A percentile compares a stretch with the other conserved stretches of the same genome.
These are phyloP conservation scores for Linnemannia exigua DNA, from an alignment of 192 early-diverging fungal genomes.

Conservation along the genomic window DNA sequence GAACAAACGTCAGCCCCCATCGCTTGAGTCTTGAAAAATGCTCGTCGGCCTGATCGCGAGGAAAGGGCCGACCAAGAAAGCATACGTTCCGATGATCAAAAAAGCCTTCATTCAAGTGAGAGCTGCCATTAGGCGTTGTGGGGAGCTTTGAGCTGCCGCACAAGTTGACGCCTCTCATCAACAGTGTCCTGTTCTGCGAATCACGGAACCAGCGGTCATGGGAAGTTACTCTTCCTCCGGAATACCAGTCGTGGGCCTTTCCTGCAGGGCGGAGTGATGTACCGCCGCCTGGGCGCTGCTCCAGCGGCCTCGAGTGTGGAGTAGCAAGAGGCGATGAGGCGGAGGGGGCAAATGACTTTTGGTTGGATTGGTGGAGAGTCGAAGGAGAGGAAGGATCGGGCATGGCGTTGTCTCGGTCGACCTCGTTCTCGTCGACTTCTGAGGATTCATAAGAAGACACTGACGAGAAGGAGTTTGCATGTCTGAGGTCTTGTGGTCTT, in stretches of 20 bases:
- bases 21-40: slow-evolving; percentile 80
- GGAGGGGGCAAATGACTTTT: background rate
- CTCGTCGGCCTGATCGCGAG: slow-evolving; percentile 77
- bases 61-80: slow-evolving; percentile 85
- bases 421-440: slow-evolving; percentile 19
- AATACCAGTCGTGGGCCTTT: slow-evolving; percentile 58
- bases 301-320: background rate
- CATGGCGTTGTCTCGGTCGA: background rate
- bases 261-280: slow-evolving; percentile 36
- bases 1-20: slow-evolving; percentile 88
- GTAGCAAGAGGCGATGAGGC: background rate
- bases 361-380: background rate
- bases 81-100: slow-evolving; percentile 81
- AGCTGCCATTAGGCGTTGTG: slow-evolving; percentile 72
- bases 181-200: slow-evolving; percentile 66
- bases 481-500: slow-evolving; percentile 42
- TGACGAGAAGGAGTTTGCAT: slow-evolving; percentile 51
- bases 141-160: slow-evolving; percentile 86
- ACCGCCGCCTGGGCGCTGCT: slow-evolving; percentile 37
- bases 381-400: background rate
- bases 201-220: slow-evolving; percentile 66
- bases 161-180: slow-evolving; percentile 84
- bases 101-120: slow-evolving; percentile 73
- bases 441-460: slow-evolving; percentile 59
- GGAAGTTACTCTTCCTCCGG: slow-evolving; percentile 45